phyloP scores from a whole-genome alignment of 2,329 filamentous ascomycete genomes.

The Seiridium unicorne region DNA sequence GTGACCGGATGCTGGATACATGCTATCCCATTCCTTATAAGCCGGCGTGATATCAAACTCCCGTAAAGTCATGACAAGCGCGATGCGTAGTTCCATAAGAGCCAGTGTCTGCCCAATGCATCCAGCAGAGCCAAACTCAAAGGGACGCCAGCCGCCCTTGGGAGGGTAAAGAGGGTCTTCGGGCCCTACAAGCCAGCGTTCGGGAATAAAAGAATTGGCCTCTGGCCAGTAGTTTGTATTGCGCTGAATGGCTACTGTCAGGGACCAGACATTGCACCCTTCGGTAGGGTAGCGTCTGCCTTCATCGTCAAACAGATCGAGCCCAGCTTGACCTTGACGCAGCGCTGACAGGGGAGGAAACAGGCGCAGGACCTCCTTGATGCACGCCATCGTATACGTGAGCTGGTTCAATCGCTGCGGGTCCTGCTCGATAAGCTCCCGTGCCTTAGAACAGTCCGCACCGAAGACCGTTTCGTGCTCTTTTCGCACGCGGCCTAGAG shows the following conservation, averaged over 20 bases:
- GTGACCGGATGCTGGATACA: background rate
- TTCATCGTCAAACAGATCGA: slow-evolving; percentile 35
- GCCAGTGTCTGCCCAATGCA: slow-evolving; percentile 30
- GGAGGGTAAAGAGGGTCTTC: slow-evolving; percentile 18
- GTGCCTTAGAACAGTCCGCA: slow-evolving; percentile 17
- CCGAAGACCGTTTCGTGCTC: slow-evolving; percentile 36
- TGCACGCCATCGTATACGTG: slow-evolving; percentile 31
- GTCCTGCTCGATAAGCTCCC: background rate
- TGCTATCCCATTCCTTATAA: slow-evolving; percentile 26
- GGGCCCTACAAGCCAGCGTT: slow-evolving; percentile 33
- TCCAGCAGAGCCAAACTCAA: slow-evolving; percentile 24
- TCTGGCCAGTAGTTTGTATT: slow-evolving; percentile 28
- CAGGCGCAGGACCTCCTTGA: slow-evolving; percentile 35
- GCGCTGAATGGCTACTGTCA: slow-evolving; percentile 28
- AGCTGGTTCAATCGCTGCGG: slow-evolving; percentile 13
- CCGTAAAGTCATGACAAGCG: slow-evolving; percentile 18
- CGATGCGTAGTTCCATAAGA: slow-evolving; percentile 22
- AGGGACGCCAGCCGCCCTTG: slow-evolving; percentile 20
- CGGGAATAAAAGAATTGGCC: slow-evolving; percentile 30
- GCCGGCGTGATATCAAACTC: slow-evolving; percentile 23
- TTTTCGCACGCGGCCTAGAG: slow-evolving; percentile 27
- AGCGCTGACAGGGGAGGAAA: slow-evolving; percentile 44
- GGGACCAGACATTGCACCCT: slow-evolving; percentile 15
- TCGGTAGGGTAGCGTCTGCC: slow-evolving; percentile 29
- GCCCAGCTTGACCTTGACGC: slow-evolving; percentile 26